A percentile compares a stretch with the other conserved stretches of the same genome.
Evolutionary conservation across 176 grass and related monocot genomes (phyloP).

Genomic region (maize (Zea mays)): Zm-B73-REFERENCE-NAM-5.0 NC_050100.1:207815501-207816000

Average conservation of each 20-base stretch:
- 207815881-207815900: constrained; percentile 95
- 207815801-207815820: constrained; percentile 4
- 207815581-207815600: background rate
- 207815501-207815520: background rate
- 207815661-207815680: background rate
- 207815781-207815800: constrained; percentile 16
- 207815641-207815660: background rate
- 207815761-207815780: background rate
- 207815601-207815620: background rate
- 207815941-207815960: constrained; percentile 99
- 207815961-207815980: constrained; percentile 95
- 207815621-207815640: background rate
- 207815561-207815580: background rate
- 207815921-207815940: constrained; percentile 76
- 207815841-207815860: constrained; percentile 91
- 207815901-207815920: constrained; percentile 93
- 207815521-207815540: background rate
- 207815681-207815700: constrained; percentile 1
- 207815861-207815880: constrained; percentile 96
- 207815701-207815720: constrained; percentile 17
- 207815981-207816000: constrained; percentile 91
- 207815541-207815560: background rate
- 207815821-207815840: background rate
- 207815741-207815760: constrained; percentile 1
- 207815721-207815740: constrained; percentile 17